Evolutionary conservation across 495 filamentous ascomycete genomes (phyloP).

Genomic region (Tetracladium setigerum): DNA sequence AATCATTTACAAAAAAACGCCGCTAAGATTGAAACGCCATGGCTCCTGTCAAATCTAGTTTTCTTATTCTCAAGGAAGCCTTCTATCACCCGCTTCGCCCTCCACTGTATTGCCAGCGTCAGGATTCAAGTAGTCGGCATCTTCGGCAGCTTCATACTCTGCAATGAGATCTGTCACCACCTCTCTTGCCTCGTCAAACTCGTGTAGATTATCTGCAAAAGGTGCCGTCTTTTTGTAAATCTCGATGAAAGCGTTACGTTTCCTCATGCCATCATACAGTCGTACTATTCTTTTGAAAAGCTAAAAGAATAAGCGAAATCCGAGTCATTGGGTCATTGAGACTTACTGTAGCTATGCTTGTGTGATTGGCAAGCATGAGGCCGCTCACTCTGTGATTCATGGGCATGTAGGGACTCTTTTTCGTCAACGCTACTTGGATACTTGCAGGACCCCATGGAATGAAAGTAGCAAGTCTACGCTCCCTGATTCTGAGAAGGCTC

Average conservation of each 20-base stretch:
- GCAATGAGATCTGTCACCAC: conserved; percentile 82
- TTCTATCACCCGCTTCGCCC: conserved; percentile 18
- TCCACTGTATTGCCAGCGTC: conserved; percentile 11
- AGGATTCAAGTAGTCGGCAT: conserved; percentile 64
- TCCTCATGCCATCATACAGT: conserved; percentile 87
- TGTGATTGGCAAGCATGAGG: conserved; percentile 97
- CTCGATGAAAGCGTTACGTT: conserved; percentile 94
- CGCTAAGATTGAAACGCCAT: not conserved
- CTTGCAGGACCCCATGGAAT: conserved; percentile 99
- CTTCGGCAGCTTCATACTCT: conserved; percentile 95
- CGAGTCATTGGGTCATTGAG: not conserved
- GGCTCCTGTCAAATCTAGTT: not conserved
- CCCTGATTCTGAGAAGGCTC: conserved; percentile 90
- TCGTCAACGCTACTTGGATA: conserved; percentile 94
- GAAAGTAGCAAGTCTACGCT: conserved; percentile 88
- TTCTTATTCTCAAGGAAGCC: conserved; percentile 10
- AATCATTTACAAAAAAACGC: conserved; percentile 15
- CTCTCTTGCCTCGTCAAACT: conserved; percentile 90
- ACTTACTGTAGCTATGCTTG: conserved; percentile 80
- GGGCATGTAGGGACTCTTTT: conserved; percentile 89
- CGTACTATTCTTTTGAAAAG: conserved; percentile 87
- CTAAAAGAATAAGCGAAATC: conserved; percentile 18
- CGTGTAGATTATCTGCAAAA: conserved; percentile 81
- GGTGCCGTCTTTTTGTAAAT: conserved; percentile 90
- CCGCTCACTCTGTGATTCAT: conserved; percentile 90